Conservation (phyloP, 1,284 basidiomycete species). For the Xerocomus amazonicus region DNA sequence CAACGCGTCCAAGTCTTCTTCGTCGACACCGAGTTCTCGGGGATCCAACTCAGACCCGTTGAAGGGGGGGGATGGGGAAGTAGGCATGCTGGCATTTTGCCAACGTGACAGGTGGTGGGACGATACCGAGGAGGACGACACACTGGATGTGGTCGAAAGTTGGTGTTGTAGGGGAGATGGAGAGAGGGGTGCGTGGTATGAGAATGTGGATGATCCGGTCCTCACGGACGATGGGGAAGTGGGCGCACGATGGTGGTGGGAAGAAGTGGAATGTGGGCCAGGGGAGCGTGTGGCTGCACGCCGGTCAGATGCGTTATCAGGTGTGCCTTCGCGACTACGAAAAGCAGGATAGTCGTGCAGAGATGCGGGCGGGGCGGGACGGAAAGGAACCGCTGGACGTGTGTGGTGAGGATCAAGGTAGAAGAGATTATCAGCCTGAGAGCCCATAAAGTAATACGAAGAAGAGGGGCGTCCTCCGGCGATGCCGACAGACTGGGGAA, state of each 20-base stretch:
- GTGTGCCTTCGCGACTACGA: constrained; percentile 29
- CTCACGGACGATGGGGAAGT: constrained; percentile 54
- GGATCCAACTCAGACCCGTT: constrained; percentile 39
- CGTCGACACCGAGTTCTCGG: constrained; percentile 32
- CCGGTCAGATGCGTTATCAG: constrained; percentile 26
- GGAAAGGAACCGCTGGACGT: constrained; percentile 75
- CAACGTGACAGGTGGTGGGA: constrained; percentile 24
- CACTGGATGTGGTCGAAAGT: constrained; percentile 45
- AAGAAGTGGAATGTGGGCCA: constrained; percentile 16
- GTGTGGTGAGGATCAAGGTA: constrained; percentile 97
- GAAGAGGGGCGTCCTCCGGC: constrained; percentile 93
- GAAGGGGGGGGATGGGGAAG: constrained; percentile 20
- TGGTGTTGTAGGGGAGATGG: constrained; percentile 62
- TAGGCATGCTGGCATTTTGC: constrained; percentile 29
- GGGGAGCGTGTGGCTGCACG: constrained; percentile 27
- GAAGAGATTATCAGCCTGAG: constrained; percentile 86
- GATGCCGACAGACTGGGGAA: constrained; percentile 94
- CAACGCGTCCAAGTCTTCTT: constrained; percentile 42
- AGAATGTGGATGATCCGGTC: constrained; percentile 55
- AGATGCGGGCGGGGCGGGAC: constrained; percentile 46
- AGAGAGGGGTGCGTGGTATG: constrained; percentile 51
- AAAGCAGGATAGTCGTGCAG: constrained; percentile 18
- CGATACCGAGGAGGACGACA: constrained; percentile 26
- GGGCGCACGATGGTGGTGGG: constrained; percentile 36
- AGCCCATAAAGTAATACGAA: constrained; percentile 96